Base-by-base conservation (phyloP, 176 grass and related monocot species). In the Neostapfia colusana region DNA sequence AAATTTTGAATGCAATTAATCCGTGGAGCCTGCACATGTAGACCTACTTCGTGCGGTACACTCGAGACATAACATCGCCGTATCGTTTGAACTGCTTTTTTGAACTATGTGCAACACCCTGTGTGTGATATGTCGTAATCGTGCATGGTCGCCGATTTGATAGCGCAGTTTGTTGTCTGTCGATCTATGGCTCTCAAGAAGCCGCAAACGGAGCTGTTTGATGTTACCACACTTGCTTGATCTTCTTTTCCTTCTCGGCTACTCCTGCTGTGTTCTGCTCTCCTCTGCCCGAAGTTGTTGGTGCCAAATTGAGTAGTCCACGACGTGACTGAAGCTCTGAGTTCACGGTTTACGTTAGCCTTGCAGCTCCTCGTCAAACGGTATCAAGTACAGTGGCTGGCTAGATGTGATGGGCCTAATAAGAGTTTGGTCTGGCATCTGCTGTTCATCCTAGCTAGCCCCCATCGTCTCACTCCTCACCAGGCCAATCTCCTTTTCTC, bases 1-100 rank as follows among this genome's bases (percentile, higher is more conserved):
- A 84, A 84, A 45, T 88, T 88, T 88, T 81, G 81, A 84, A 80
- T 80, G 43, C 42, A 43, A 62, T 69, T 65, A 43, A 62, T 69
- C 56, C 34, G 0, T 69, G 61, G 34, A n/a, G 13, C 27, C 42
- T 78, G 50, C 21, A 58, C 73, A 51, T 62, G 34, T 23, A 36
- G 72, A 10, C 10, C 21, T 36, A 36, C 8, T 55, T 77, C 16
- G 58, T 80, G 68, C 20, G 20, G 37, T 73, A 58, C 38, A 9
- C 26, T 59, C 17, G 27, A 28, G 57, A 5, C 31, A 35, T 25
- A 41, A 34, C 10, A 12, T 24, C 50, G 24, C 2, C 18, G 9
- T 23, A 16, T 23, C 15, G 17, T 51, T 40, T 9, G 18, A 10
- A 13, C 18, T 18, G 35, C 25, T 31, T 31, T 21, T 12, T 4